These are phyloP conservation scores for Plasmodium falciparum DNA, from an alignment of 169 alveolate species.

Conservation along the genomic window DNA sequence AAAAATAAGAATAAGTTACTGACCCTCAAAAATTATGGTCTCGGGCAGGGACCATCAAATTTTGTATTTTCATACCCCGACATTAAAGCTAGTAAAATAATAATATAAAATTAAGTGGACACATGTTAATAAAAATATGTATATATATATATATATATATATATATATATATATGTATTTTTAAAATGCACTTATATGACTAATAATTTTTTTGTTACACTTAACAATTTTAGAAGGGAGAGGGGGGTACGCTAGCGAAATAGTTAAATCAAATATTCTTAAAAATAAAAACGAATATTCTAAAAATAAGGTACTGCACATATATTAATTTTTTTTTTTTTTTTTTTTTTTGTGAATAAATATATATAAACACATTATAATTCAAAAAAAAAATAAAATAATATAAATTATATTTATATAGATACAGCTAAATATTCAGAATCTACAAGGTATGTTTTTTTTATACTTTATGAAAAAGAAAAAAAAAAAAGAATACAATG, in stretches of 20 bases:
- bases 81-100: slow-evolving; percentile 43
- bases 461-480: not conserved
- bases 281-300: slow-evolving; percentile 39
- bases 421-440: slow-evolving; percentile 28
- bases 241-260: slow-evolving; percentile 75
- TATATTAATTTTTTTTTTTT: not conserved
- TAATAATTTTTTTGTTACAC: not conserved
- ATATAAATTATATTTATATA: not conserved
- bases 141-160: not conserved
- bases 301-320: slow-evolving; percentile 27
- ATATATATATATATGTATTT: not conserved
- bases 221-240: slow-evolving; percentile 43
- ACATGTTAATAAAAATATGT: not conserved
- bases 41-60: slow-evolving; percentile 30
- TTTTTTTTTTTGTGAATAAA: slow-evolving; percentile 7
- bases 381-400: not conserved
- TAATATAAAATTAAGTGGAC: not conserved
- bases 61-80: slow-evolving; percentile 67
- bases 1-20: slow-evolving; percentile 47
- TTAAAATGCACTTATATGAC: not conserved
- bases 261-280: slow-evolving; percentile 20
- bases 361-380: not conserved
- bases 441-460: slow-evolving; percentile 42
- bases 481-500: too few relatives aligned
- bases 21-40: slow-evolving; percentile 69